Evolutionary conservation across 1,284 basidiomycete species (phyloP), one percentile per base, ranked within the genome.

Genomic region (Cutaneotrichosporon daszewskae): DNA sequence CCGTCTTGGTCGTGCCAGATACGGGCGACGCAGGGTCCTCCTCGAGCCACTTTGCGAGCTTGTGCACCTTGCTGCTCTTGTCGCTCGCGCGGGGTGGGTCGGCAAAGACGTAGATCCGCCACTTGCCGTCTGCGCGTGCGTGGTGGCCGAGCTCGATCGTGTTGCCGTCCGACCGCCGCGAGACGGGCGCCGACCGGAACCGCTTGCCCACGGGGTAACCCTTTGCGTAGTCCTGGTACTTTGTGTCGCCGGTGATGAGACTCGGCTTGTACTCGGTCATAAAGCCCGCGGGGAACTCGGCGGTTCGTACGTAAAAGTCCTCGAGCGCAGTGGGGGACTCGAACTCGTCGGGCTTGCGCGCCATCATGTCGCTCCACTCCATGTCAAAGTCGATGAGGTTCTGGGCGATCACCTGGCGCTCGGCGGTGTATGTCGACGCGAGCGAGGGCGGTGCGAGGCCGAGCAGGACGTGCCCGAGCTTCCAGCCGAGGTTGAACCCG

Each of bases 311-410:
- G 78, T 80, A 32, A 75, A 74, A 46, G 33, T 37, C 28, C 38
- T 46, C 38, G 23, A 36, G 33, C 9, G 19, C 43, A 16, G 37
- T 40, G 7, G 43, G 43, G 3, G 36, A 34, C 20, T 28, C 43
- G 17, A 40, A 40, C 9, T 35, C 37, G 12, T 35, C 37, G 6
- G 43, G 32, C 37, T 45, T 40, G 7, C 84, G 81, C 9, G 37
- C 43, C 43, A 88, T 87, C 19, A 89, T 69, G 7, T 77, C 74
- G 1, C 84, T 77, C 60, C 82, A 87, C 54, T 81, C 71, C 62
- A 80, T 81, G 66, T 90, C 87, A 55, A 87, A 88, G 45, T 78
- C 64, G 55, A 90, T 89, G 43, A 91, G 75, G 51, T 88, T 83
- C 62, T 84, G 40, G 0, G 53, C 53, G n/a, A 55, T 45, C 6